Percentiles rank a stretch among this genome's conserved stretches.
These are phyloP conservation scores for Solanum neorickii DNA, from an alignment of 257 asterid species.

Conservation along the genomic window DNA sequence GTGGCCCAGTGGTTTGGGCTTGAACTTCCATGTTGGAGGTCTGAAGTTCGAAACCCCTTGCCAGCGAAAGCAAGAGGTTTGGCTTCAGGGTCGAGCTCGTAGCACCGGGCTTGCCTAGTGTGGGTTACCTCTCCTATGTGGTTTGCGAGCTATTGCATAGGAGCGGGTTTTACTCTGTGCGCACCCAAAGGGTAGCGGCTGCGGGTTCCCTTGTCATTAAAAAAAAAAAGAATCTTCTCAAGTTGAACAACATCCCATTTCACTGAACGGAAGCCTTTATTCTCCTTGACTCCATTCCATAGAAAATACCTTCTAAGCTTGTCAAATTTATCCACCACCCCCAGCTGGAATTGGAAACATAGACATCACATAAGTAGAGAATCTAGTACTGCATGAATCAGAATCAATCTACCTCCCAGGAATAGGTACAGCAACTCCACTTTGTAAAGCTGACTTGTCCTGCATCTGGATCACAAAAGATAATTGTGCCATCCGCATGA, in stretches of 20 bases:
- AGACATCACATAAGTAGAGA: neutral
- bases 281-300: neutral
- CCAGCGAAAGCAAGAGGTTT: too few relatives aligned
- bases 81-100: too few relatives aligned
- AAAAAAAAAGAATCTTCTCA: neutral
- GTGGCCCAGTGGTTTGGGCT: too few relatives aligned
- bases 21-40: too few relatives aligned
- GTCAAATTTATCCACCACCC: neutral
- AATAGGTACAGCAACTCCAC: neutral
- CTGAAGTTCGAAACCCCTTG: too few relatives aligned
- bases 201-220: too few relatives aligned
- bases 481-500: neutral
- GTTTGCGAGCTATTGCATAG: too few relatives aligned
- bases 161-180: too few relatives aligned
- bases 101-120: too few relatives aligned
- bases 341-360: neutral
- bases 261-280: neutral
- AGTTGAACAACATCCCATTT: neutral
- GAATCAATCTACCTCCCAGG: neutral
- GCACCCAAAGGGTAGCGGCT: too few relatives aligned
- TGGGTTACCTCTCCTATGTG: too few relatives aligned
- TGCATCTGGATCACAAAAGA: neutral
- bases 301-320: neutral
- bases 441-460: neutral
- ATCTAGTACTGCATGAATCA: neutral